Conservation (phyloP, 2,329 filamentous ascomycete genomes). For the Fusarium buxicola region DNA sequence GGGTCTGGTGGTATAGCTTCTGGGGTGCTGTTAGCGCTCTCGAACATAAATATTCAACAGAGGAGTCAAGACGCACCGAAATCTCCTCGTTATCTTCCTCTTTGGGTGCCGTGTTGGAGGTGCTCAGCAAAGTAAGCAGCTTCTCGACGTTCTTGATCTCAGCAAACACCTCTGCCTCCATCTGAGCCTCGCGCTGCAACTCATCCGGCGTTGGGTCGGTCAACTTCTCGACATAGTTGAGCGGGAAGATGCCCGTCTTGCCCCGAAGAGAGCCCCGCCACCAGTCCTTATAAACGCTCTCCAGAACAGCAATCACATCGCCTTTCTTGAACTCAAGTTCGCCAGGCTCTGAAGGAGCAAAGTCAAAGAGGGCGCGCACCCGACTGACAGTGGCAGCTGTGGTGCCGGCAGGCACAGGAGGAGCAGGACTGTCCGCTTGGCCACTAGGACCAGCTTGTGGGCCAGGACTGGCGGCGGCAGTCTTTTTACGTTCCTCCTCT, state of each 20-base stretch:
- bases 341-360: constrained; percentile 91
- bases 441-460: constrained; percentile 52
- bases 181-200: constrained; percentile 93
- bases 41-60: too few relatives aligned
- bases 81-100: constrained; percentile 98
- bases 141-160: constrained; percentile 74
- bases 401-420: constrained; percentile 80
- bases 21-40: constrained; percentile 53
- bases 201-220: constrained; percentile 95
- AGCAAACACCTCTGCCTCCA: constrained; percentile 80
- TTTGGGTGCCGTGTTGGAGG: constrained; percentile 81
- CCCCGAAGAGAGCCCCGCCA: constrained; percentile 96
- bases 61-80: constrained; percentile 65
- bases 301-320: constrained; percentile 95
- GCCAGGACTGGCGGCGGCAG: constrained; percentile 51
- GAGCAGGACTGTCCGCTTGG: constrained; percentile 57
- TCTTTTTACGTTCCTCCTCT: constrained; percentile 77
- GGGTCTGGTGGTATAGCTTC: constrained; percentile 89
- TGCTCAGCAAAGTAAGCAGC: constrained; percentile 89
- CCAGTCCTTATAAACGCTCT: constrained; percentile 99
- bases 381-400: constrained; percentile 96
- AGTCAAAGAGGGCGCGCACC: constrained; percentile 93
- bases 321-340: constrained; percentile 97
- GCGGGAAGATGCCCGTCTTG: constrained; percentile 95
- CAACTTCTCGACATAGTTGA: constrained; percentile 99